Base-by-base conservation (phyloP, 2,329 filamentous ascomycete species). In the Penicillium sumatraense region DNA sequence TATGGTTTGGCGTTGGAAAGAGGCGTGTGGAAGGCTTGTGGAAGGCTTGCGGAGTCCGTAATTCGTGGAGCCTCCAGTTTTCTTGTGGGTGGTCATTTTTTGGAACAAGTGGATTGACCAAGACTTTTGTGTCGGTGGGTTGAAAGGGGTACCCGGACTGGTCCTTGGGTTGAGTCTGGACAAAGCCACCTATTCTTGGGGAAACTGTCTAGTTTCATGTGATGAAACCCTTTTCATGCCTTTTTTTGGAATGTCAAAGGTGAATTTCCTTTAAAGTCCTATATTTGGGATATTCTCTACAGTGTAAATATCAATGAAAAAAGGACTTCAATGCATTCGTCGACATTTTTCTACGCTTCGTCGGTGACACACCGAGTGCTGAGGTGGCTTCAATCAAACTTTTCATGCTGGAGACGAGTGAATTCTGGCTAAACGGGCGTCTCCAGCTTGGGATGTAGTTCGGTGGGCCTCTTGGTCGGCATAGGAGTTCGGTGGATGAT, bases 401-500 rank as follows among this genome's bases (percentile, higher is more conserved):
- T 49, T 53, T 29, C 21, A 42, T 14, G 42, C 10, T 21, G 42
- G 26, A 31, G 42, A 46, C 14, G 16, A 29, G 24, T 31, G 9
- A 14, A 21, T 20, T 2, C 42, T 46, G 42, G 42, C 42, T 46
- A 27, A 31, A 33, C 26, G 26, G 26, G 16, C 26, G 16, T 21
- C n/a, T 21, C n/a, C 24, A 14, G 18, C 44, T 47, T 38, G 18
- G 16, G 36, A 36, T 38, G 38, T 26, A 33, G 51, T 16, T 16
- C 14, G 36, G 31, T 50, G 53, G 53, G 41, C 53, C 47, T 26
- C 36, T 47, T 46, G 53, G 31, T 29, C 41, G 53, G 47, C 36
- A 44, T 23, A 42, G 36, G 27, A 49, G 45, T 53, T 53, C 21
- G 33, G 44, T 53, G 44, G 51, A 46, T 24, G 40, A 55, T 51